A percentile compares a stretch with the other conserved stretches of the same genome.
phyloP scores from a whole-genome alignment of 306 rosid species.

The Acacia melanoxylon region DNA sequence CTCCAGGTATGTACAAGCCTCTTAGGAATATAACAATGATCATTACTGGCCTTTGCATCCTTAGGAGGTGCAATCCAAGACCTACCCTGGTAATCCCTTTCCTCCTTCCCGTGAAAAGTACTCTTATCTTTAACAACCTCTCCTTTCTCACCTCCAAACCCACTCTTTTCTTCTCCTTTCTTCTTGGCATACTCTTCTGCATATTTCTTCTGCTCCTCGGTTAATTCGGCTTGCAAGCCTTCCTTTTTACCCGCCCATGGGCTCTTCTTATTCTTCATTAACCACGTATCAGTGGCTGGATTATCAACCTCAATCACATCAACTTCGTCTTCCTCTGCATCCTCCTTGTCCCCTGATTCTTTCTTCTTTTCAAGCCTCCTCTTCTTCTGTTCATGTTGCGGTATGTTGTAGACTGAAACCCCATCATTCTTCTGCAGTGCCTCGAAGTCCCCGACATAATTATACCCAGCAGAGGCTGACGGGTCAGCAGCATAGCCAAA shows the following conservation, averaged over 20 bases:
- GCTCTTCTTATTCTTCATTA: conserved; percentile 84
- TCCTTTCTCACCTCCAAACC: conserved; percentile 69
- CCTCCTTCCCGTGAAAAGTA: conserved; percentile 93
- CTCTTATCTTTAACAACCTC: conserved; percentile 79
- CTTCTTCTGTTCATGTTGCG: conserved; percentile 81
- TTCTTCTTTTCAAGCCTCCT: conserved; percentile 61
- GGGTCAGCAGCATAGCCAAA: conserved; percentile 96
- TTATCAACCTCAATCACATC: conserved; percentile 56
- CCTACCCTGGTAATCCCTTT: conserved; percentile 95
- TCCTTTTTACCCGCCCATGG: conserved; percentile 98
- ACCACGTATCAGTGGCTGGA: conserved; percentile 78
- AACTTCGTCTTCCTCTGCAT: background rate
- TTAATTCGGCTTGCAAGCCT: conserved; percentile 67
- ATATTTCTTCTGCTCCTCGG: conserved; percentile 89
- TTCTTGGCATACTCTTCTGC: conserved; percentile 95
- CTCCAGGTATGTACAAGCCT: conserved; percentile 99
- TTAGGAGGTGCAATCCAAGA: conserved; percentile 95
- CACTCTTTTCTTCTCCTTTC: conserved; percentile 85
- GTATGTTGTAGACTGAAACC: conserved; percentile 74
- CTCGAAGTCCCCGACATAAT: conserved; percentile 72
- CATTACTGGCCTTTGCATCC: conserved; percentile 88
- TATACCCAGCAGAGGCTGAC: conserved; percentile 70
- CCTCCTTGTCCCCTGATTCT: conserved; percentile 30
- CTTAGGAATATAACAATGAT: conserved; percentile 93
- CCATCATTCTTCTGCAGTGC: conserved; percentile 66